Percentiles rank a stretch among this genome's conserved stretches.
phyloP scores from a whole-genome alignment of 176 grass and related monocot species.

The Carex myosuroides region DNA sequence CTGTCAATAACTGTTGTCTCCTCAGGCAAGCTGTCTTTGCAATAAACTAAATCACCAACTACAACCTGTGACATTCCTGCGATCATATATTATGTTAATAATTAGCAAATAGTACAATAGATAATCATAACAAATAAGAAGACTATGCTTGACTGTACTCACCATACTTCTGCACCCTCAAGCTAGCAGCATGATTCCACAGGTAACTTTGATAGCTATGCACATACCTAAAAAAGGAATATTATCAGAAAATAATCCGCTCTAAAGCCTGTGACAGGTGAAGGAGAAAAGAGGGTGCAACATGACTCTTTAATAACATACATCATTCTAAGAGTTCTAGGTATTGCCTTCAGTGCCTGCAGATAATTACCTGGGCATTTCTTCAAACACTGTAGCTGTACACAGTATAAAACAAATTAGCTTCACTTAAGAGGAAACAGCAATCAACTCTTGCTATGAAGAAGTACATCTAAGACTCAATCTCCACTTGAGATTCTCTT shows the following conservation, averaged over 20 bases:
- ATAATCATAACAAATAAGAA: constrained; percentile 24
- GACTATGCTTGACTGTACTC: constrained; percentile 30
- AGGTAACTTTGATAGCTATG: constrained; percentile 98
- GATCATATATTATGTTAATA: constrained; percentile 19
- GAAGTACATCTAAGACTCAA: not conserved
- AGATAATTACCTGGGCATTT: constrained; percentile 96
- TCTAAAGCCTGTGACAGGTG: constrained; percentile 1
- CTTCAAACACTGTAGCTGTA: constrained; percentile 93
- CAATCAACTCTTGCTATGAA: not conserved
- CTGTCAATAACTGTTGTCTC: constrained; percentile 33
- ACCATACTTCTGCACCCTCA: constrained; percentile 96
- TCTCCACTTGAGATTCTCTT: not conserved
- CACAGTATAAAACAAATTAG: constrained; percentile 7
- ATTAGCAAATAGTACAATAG: constrained; percentile 17
- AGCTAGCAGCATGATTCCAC: constrained; percentile 95
- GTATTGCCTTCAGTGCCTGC: constrained; percentile 90
- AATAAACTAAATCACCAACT: constrained; percentile 80
- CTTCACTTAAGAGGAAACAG: constrained; percentile 16
- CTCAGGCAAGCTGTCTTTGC: constrained; percentile 48
- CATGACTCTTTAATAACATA: constrained; percentile 34
- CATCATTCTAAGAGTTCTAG: constrained; percentile 98
- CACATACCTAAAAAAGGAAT: constrained; percentile 65
- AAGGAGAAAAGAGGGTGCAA: constrained; percentile 17
- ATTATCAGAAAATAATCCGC: constrained; percentile 6
- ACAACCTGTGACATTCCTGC: constrained; percentile 82